Conservation (phyloP, 371 early-diverging fungal species). For the Batkoa obscura region DNA sequence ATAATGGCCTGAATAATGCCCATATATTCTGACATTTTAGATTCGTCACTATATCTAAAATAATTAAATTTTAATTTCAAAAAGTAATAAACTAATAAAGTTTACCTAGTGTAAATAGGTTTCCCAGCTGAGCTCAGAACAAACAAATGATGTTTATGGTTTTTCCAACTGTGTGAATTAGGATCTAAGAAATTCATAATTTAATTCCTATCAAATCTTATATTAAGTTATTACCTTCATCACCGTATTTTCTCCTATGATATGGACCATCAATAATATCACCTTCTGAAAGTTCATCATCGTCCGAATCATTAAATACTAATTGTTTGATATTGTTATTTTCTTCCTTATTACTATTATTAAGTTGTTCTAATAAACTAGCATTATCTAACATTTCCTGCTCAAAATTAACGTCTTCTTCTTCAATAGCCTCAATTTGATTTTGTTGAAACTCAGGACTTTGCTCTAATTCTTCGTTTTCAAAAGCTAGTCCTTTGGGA, state of each 20-base stretch:
- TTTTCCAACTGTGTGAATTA: neutral
- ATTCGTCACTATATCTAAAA: slow-evolving; percentile 69
- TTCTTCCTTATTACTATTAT: neutral
- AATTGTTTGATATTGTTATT: neutral
- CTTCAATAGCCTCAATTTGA: neutral
- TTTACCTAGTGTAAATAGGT: slow-evolving; percentile 55
- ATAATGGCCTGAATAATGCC: slow-evolving; percentile 83
- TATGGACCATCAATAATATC: neutral
- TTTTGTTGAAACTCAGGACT: neutral
- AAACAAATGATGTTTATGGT: slow-evolving; percentile 39
- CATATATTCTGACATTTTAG: slow-evolving; percentile 69
- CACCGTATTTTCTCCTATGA: neutral
- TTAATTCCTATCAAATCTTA: no score
- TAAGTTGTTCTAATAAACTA: neutral
- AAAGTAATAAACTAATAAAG: slow-evolving; percentile 1
- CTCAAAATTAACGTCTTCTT: neutral
- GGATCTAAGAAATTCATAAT: neutral
- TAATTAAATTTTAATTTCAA: neutral
- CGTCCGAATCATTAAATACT: neutral
- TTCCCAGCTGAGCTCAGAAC: slow-evolving; percentile 75
- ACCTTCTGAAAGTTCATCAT: slow-evolving; percentile 1
- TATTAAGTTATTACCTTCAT: neutral
- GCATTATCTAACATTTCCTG: neutral
- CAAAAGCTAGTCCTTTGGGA: no score
- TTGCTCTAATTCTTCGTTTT: neutral